phyloP scores from a whole-genome alignment of 2,329 filamentous ascomycete genomes.

The Kalaharituber pfeilii region DNA sequence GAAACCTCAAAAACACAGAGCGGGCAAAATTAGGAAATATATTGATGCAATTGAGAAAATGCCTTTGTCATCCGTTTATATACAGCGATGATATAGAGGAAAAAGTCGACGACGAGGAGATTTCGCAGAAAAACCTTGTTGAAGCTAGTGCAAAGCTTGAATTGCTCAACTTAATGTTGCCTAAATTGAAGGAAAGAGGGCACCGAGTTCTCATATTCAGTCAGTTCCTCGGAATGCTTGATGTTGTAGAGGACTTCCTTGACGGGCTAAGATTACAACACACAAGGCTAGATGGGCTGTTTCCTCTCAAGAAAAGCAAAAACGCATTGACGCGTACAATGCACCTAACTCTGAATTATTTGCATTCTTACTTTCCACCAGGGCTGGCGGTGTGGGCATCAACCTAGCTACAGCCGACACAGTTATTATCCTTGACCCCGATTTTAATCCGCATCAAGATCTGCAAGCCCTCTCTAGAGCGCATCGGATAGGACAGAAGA shows the following conservation, averaged over 20 bases:
- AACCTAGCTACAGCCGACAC: slow-evolving; percentile 94
- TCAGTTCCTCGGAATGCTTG: slow-evolving; percentile 77
- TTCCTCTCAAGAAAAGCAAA: slow-evolving; percentile 72
- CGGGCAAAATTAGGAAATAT: slow-evolving; percentile 67
- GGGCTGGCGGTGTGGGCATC: slow-evolving; percentile 91
- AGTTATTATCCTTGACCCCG: slow-evolving; percentile 90
- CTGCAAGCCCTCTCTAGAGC: slow-evolving; percentile 88
- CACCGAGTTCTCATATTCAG: slow-evolving; percentile 91
- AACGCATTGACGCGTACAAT: slow-evolving; percentile 86
- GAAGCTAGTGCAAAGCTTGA: slow-evolving; percentile 84
- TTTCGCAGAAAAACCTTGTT: slow-evolving; percentile 57
- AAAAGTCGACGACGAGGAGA: slow-evolving; percentile 38
- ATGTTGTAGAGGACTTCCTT: slow-evolving; percentile 85
- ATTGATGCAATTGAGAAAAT: slow-evolving; percentile 84
- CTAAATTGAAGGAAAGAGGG: slow-evolving; percentile 66
- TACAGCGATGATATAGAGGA: slow-evolving; percentile 88
- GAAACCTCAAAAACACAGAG: slow-evolving; percentile 45
- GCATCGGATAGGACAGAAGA: slow-evolving; percentile 89
- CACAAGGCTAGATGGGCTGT: slow-evolving; percentile 73
- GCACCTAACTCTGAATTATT: slow-evolving; percentile 66
- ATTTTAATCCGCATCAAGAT: slow-evolving; percentile 97
- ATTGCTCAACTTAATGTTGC: slow-evolving; percentile 67
- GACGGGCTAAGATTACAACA: slow-evolving; percentile 54
- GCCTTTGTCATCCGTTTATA: slow-evolving; percentile 87
- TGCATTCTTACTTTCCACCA: slow-evolving; percentile 80